Percentiles rank a stretch among this genome's conserved stretches.
Evolutionary conservation across 257 asterid genomes (phyloP).

Genomic region (Solanum arcanum): DNA sequence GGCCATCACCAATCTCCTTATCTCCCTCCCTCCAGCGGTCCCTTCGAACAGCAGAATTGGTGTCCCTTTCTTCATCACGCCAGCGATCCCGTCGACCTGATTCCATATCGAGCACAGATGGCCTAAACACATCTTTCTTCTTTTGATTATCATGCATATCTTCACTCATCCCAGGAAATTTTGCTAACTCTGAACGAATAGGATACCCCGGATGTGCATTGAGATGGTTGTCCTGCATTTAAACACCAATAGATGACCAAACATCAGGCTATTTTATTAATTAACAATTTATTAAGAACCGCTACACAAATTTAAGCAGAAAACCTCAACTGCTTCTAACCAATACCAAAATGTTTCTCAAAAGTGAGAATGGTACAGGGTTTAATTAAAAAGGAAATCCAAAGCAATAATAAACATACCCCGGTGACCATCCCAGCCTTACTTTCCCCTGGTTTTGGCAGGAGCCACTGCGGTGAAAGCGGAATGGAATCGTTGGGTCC

Average conservation of each 20-base stretch:
- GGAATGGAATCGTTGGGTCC: conserved; percentile 68
- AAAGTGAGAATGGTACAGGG: neutral
- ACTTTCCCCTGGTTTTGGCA: conserved; percentile 70
- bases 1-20: conserved; percentile 47
- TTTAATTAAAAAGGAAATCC: neutral
- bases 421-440: conserved; percentile 50
- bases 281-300: neutral
- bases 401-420: conserved; percentile 38
- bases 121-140: conserved; percentile 91
- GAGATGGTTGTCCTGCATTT: conserved; percentile 51
- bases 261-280: neutral
- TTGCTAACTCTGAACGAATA: conserved; percentile 30
- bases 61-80: conserved; percentile 98
- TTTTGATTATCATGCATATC: conserved; percentile 39
- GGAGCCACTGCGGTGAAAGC: conserved; percentile 98
- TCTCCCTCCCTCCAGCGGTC: conserved; percentile 97
- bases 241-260: neutral
- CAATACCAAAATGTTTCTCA: neutral
- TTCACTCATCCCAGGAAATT: conserved; percentile 44
- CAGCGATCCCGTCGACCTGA: conserved; percentile 78
- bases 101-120: conserved; percentile 76
- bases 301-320: neutral
- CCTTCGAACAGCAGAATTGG: conserved; percentile 56
- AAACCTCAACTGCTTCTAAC: neutral
- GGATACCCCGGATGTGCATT: conserved; percentile 25